phyloP scores from a whole-genome alignment of 1,284 basidiomycete genomes.

The Boletus putidus region DNA sequence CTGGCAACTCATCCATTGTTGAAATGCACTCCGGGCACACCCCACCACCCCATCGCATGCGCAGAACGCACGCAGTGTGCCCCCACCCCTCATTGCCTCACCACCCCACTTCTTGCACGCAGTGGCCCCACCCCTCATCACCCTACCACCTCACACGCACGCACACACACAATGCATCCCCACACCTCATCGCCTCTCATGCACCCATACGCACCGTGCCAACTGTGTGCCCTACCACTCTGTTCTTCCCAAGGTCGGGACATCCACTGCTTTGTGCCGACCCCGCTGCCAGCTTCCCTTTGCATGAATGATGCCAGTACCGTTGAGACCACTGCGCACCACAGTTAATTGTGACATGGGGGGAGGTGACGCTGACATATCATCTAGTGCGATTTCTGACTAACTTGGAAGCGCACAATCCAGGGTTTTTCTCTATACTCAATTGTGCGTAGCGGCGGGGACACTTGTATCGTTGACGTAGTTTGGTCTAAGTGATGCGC shows the following conservation, averaged over 20 bases:
- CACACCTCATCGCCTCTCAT: no score
- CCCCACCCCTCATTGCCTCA: no score
- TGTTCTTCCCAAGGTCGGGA: neutral
- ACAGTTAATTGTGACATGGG: conserved; percentile 66
- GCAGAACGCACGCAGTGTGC: no score
- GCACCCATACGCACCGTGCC: no score
- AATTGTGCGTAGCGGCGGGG: conserved; percentile 42
- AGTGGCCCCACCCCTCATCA: no score
- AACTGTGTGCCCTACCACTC: no score
- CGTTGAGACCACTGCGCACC: conserved; percentile 39
- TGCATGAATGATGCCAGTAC: conserved; percentile 24
- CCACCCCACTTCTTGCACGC: no score
- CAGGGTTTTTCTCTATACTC: conserved; percentile 57
- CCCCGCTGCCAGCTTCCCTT: neutral
- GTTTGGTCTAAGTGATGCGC: neutral
- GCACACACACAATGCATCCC: no score
- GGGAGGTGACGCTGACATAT: conserved; percentile 44
- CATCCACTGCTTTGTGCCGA: neutral
- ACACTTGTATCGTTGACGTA: neutral
- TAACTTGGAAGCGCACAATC: conserved; percentile 2
- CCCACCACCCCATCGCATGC: no score
- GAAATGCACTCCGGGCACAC: no score
- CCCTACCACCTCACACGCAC: no score
- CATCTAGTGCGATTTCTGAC: neutral
- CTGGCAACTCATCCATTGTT: no score